Evolutionary conservation across 768 basidiomycete species (phyloP), one percentile per base, ranked within the genome.

Genomic region (Artomyces pyxidatus): DNA sequence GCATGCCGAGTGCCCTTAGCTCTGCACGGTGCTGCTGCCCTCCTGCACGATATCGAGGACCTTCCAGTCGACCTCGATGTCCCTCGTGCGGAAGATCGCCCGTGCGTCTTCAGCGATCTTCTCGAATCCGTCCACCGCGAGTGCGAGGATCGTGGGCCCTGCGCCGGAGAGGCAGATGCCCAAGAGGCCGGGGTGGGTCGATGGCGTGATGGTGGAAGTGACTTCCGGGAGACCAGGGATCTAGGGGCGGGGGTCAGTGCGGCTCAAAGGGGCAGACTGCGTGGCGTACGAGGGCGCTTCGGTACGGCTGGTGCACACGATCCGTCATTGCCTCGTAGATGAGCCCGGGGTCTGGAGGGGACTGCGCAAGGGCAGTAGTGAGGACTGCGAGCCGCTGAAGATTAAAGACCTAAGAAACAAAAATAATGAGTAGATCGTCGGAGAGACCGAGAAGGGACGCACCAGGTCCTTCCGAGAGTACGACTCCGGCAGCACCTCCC

Each of bases 291-390:
- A 99, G 73, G 23, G 74, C 65, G 66, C 85, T 91, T 26, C 96
- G 83, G 64, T 97, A 98, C 1, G 96, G 96, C 63, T 99, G 96
- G 64, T 99, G 96, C 12, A 99, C 78, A 45, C 88, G 82, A 68
- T 99, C 96, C 61, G 97, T 95, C 96, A 98, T 98, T 1, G 95
- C 95, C 63, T 98, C 95, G 65, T 95, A 98, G 50, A 98, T 97
- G n/a, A 99, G 80, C 19, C 83, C 88, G 0, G 96, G 82, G 63
- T 99, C 91, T 1, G 94, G 94, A 1, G 96, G 95, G 10, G 83
- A 80, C 60, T 86, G 84, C 3, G 81, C 86, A 10, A 99, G 77
- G 1, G 96, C 94, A 3, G 93, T 95, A 1, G 95, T 98, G 47
- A 99, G 75, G 25, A 99, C 96, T 0, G 95, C 96, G 12, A 99